Evolutionary conservation across 2,329 filamentous ascomycete genomes (phyloP), one percentile per base, ranked within the genome.

Genomic region (Calycina herbarum): DNA sequence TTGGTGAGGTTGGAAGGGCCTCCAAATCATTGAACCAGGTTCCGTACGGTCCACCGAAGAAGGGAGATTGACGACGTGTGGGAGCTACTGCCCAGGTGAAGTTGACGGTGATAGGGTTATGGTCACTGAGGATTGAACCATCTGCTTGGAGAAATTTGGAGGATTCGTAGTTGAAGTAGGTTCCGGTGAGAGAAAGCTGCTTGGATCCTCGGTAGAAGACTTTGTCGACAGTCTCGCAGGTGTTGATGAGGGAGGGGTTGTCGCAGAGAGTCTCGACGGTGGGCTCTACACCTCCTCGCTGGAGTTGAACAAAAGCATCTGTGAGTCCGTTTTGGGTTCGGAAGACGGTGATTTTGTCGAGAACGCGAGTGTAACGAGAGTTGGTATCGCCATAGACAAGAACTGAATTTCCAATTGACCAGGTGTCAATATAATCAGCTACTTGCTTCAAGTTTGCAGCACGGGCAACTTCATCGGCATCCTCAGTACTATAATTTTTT

Each of bases 151-250:
- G 75, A 77, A 90, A 91, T 70, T 79, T 80, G 57, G 72, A 71
- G 57, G 83, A 81, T 13, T 82, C 83, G 74, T 90, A 90, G 71
- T 78, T 78, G 73, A 84, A 88, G 27, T 73, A 74, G 0, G 78
- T 82, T 0, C 85, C 84, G 0, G 73, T 69, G 2, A 89, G 78
- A 35, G 72, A 73, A 4, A 86, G 69, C 3, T 82, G 69, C n/a
- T 79, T 71, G 20, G 80, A 81, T 38, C 80, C 80, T 45, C 86
- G 83, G 77, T 86, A 89, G 70, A 74, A 71, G 58, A 89, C 78
- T 77, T 90, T 91, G 77, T 90, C 88, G 45, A 90, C 86, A 2
- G 83, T 86, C 77, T 91, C 88, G 76, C 88, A 91, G 4, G 76
- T 74, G 72, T 81, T 80, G 58, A 76, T 81, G 0, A 79, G 78